Evolutionary conservation across 306 rosid species (phyloP).

Genomic region (Begonia fuchsioides): DNA sequence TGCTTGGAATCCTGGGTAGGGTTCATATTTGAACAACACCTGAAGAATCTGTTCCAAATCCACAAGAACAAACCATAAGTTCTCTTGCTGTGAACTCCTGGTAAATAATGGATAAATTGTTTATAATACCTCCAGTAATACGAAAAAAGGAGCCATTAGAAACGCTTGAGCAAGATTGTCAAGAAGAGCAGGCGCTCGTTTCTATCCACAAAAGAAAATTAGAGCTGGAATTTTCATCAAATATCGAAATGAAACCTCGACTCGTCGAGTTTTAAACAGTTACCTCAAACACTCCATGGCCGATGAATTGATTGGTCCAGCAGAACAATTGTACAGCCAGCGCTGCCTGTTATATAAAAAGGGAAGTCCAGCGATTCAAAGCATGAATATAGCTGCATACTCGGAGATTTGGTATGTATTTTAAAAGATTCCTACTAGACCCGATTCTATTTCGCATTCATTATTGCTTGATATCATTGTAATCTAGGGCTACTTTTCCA

Average conservation of each 20-base stretch:
- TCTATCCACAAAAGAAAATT: constrained; percentile 21
- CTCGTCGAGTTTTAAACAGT: constrained; percentile 3
- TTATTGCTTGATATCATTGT: too few relatives aligned
- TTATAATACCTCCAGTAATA: constrained; percentile 50
- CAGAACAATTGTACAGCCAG: constrained; percentile 67
- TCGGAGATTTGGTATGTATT: too few relatives aligned
- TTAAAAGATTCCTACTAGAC: too few relatives aligned
- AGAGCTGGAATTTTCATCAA: background rate
- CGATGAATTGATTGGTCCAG: constrained; percentile 78
- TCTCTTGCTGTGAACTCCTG: too few relatives aligned
- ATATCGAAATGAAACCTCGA: background rate
- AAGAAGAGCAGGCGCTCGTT: constrained; percentile 80
- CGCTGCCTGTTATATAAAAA: constrained; percentile 33
- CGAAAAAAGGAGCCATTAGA: constrained; percentile 79
- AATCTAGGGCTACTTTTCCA: background rate
- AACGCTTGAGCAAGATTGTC: constrained; percentile 83
- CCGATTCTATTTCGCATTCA: too few relatives aligned
- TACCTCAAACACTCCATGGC: constrained; percentile 92
- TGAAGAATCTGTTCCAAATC: constrained; percentile 34
- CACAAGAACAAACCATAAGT: constrained; percentile 1
- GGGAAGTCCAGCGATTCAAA: too few relatives aligned
- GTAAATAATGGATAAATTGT: too few relatives aligned
- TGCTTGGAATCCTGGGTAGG: constrained; percentile 59
- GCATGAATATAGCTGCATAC: too few relatives aligned
- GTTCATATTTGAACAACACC: constrained; percentile 47